Percentiles rank a stretch among this genome's conserved stretches.
phyloP scores from a whole-genome alignment of 495 filamentous ascomycete species.

The Aspergillus affinis region DNA sequence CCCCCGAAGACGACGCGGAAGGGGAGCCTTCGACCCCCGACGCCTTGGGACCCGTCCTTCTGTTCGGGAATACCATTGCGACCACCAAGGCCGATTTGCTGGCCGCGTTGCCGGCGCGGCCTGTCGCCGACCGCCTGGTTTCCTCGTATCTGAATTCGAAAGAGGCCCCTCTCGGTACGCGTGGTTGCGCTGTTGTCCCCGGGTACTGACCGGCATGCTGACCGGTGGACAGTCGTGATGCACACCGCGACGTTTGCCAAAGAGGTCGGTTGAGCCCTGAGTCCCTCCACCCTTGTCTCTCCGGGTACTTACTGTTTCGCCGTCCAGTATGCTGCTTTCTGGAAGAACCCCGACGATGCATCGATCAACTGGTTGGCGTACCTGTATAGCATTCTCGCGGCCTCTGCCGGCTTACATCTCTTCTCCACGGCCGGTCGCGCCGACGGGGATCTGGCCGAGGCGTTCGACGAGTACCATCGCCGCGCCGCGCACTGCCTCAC shows the following conservation, averaged over 20 bases:
- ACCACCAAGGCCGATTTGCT: constrained; percentile 28
- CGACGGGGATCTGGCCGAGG: constrained; percentile 19
- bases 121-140: constrained; percentile 33
- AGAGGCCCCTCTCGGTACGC: constrained; percentile 31
- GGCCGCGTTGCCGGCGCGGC: constrained; percentile 28
- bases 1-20: constrained; percentile 20
- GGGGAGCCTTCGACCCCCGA: constrained; percentile 1
- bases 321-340: constrained; percentile 24
- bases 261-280: constrained; percentile 12
- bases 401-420: constrained; percentile 15
- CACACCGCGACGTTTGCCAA: constrained; percentile 39
- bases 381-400: constrained; percentile 19
- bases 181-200: background rate
- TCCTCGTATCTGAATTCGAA: constrained; percentile 36
- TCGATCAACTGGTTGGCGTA: constrained; percentile 18
- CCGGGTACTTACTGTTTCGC: background rate
- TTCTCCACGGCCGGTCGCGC: constrained; percentile 18
- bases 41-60: constrained; percentile 27
- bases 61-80: constrained; percentile 29
- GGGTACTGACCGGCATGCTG: background rate
- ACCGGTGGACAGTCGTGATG: constrained; percentile 28
- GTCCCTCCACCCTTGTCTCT: background rate
- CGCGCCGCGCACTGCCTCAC: constrained; percentile 28
- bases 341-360: constrained; percentile 18
- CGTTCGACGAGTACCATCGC: constrained; percentile 17